Evolutionary conservation across 805 yeast species (phyloP), one percentile per base, ranked within the genome.

Genomic region (Starmera caribaea): DNA sequence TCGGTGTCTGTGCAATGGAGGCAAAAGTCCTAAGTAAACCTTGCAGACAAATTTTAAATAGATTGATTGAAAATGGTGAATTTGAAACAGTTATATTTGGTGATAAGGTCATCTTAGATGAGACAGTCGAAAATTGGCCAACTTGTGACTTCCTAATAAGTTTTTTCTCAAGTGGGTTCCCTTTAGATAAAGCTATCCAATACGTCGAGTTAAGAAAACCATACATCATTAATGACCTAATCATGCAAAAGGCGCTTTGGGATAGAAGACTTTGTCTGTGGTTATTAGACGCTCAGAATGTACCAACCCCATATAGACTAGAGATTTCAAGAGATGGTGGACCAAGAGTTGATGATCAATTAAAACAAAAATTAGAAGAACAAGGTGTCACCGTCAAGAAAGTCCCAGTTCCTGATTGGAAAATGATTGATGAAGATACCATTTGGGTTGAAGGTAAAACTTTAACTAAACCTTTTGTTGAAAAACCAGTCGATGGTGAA

Each of bases 1-100:
- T 92, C 50, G 99, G 99, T 39, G 96, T 92, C 2, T 92, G 99
- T 64, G 99, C 99, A 10, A 89, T 92, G 97, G 99, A 92, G 61
- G 81, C 89, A 43, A 92, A 92, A 61, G 98, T 89, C 2, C 71
- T 95, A 54, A 82, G 95, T 34, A 92, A 92, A 64, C 98, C 99
- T 3, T 90, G 97, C 56, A 69, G 97, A 43, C 85, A 84, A 45
- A 92, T 92, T 47, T 68, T 92, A 51, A 88, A 85, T 58, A 69
- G 96, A 39, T 66, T 92, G 55, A 84, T 90, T 42, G 95, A 84
- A 49, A 79, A 84, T 49, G 97, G 96, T 26, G 97, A 92, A 63
- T 92, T 92, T 58, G 97, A 92, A 55, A 87, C 97, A 0, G 84
- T 92, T 15, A 88, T 92, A 40, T 92, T 92, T 66, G 97, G 97